phyloP scores from a whole-genome alignment of 2,329 filamentous ascomycete species.

The Ophiostoma quercus region DNA sequence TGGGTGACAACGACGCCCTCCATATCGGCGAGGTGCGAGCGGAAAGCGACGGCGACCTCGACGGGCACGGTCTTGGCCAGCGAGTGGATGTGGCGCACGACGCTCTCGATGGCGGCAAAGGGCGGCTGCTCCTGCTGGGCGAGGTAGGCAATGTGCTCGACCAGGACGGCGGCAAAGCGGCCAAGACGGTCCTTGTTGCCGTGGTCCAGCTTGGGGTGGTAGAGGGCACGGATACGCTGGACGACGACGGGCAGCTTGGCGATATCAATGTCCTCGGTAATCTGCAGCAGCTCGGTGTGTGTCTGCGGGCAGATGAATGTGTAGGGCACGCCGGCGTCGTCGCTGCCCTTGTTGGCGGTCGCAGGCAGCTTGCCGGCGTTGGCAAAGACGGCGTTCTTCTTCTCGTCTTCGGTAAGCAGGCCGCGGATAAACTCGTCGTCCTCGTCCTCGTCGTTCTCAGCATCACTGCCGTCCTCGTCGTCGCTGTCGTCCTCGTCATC shows the following conservation, averaged over 20 bases:
- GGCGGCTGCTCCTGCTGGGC: slow-evolving; percentile 35
- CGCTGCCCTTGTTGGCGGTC: slow-evolving; percentile 27
- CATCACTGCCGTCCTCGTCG: slow-evolving; percentile 51
- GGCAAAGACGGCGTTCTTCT: slow-evolving; percentile 49
- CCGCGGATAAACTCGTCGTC: slow-evolving; percentile 71
- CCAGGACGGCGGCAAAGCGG: slow-evolving; percentile 59
- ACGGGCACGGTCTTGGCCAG: slow-evolving; percentile 79
- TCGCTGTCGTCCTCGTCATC: slow-evolving; percentile 38
- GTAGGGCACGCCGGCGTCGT: slow-evolving; percentile 63
- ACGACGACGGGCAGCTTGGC: slow-evolving; percentile 71
- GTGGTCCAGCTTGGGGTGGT: slow-evolving; percentile 79
- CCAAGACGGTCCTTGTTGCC: slow-evolving; percentile 80
- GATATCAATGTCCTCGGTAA: slow-evolving; percentile 56
- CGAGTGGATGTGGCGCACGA: slow-evolving; percentile 88
- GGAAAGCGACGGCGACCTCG: slow-evolving; percentile 71
- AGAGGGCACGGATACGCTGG: slow-evolving; percentile 84
- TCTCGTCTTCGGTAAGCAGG: slow-evolving; percentile 56
- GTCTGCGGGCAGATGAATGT: slow-evolving; percentile 81
- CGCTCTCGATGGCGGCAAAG: slow-evolving; percentile 49
- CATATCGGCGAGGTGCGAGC: slow-evolving; percentile 62
- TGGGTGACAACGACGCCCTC: slow-evolving; percentile 28
- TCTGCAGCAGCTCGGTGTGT: slow-evolving; percentile 66
- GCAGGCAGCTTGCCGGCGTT: slow-evolving; percentile 34
- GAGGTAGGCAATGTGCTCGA: slow-evolving; percentile 55
- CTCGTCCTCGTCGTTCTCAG: slow-evolving; percentile 31